Base-by-base conservation (phyloP, 2,329 filamentous ascomycete species). In the Tolypocladium inflatum region DNA sequence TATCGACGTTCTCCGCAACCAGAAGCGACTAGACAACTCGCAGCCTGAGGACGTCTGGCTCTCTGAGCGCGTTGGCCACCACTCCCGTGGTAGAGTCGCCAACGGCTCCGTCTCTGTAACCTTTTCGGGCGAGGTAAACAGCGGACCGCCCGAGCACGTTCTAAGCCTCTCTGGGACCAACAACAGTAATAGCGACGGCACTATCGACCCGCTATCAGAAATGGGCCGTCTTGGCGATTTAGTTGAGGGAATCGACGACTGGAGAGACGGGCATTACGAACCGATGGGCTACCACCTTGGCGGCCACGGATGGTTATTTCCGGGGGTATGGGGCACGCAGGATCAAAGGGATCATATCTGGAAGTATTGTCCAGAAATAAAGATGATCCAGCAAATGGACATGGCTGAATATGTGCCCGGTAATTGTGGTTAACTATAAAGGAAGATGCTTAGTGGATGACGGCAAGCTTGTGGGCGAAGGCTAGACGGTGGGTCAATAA, bases 201-300 rank as follows among this genome's bases (percentile, higher is more conserved):
- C 6, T 30, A 30, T 4, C 45, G 55, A 48, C 9, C n/a, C 7
- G n/a, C 41, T 42, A 8, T 42, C 19, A 1, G 19, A 42, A 7
- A 19, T 21, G 8, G 9, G 19, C 19, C 7, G 9, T 2, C 33
- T 33, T 2, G 4, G 10, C 38, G 26, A 30, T 30, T 68, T 70
- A 30, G 67, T 78, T 39, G 61, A 71, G 50, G 78, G 73, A 8
- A 67, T 81, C 45, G 78, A 81, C 65, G 73, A 77, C 64, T 80
- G 77, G 76, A 74, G 78, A n/a, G 64, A 75, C 19, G 78, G 79
- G 13, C 77, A 75, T 63, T 81, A 82, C 64, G 75, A 81, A 65
- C 80, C 81, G 17, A 81, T 84, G 80, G 81, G 81, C 51, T 83
- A 81, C 65, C 80, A 84, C 65, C 80, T 78, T 2, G 80, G 80